Conservation (phyloP, 2,329 filamentous ascomycete species). For the Calonectria ilicicola region DNA sequence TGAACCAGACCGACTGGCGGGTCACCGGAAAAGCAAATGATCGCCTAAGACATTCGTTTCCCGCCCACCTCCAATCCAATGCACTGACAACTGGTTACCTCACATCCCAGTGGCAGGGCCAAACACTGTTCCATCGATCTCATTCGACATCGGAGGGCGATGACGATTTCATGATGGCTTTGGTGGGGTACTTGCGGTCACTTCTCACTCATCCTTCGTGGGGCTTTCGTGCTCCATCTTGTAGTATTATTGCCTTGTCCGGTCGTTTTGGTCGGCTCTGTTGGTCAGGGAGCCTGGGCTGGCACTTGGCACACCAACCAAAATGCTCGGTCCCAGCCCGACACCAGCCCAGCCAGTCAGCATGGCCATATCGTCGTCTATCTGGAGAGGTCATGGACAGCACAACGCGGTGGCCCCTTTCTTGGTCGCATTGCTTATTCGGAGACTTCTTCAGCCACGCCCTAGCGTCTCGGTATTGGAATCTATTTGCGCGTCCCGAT, state of each 20-base stretch:
- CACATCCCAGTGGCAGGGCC: neutral
- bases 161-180: slow-evolving; percentile 8
- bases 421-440: slow-evolving; percentile 29
- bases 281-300: neutral
- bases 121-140: neutral
- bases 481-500: slow-evolving; percentile 14
- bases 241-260: neutral
- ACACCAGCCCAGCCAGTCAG: neutral
- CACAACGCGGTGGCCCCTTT: neutral
- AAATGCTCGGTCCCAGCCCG: neutral
- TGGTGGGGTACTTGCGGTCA: neutral
- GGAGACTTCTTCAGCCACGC: slow-evolving; percentile 39
- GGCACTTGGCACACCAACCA: neutral
- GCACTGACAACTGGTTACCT: neutral
- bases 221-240: slow-evolving; percentile 5
- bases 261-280: neutral
- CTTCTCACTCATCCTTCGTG: neutral
- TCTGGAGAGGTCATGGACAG: neutral
- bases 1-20: neutral
- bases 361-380: neutral
- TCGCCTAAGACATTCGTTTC: slow-evolving; percentile 9
- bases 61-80: neutral
- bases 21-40: neutral
- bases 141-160: neutral
- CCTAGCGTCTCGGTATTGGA: slow-evolving; percentile 26